Base-by-base conservation (phyloP, 495 filamentous ascomycete genomes). In the Talaromyces proteolyticus region DNA sequence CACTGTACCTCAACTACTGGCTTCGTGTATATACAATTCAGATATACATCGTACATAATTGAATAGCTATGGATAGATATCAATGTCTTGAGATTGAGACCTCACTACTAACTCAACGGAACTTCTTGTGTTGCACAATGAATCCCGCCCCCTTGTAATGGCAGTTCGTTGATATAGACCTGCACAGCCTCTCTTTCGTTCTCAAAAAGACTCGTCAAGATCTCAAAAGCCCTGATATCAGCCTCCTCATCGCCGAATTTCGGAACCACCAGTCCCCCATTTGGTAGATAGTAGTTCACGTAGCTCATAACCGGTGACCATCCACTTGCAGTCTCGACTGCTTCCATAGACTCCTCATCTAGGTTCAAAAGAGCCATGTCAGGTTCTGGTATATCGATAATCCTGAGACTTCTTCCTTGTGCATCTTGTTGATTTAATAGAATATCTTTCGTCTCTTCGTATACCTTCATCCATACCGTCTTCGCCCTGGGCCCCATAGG, bases 101-200 rank as follows among this genome's bases (percentile, higher is more conserved):
- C 29, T 34, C 29, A 34, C n/a, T n/a, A n/a, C n/a, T 34, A 14
- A 34, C 8, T 14, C 29, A 34, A 34, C 8, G 29, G 29, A 34
- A 67, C 64, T 48, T 64, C 63, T 51, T 68, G 65, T 26, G 65
- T 68, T 19, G 56, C 57, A 54, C 65, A 68, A 49, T 68, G 65
- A 50, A 65, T 47, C 24, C 64, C 63, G 44, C 65, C 65, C 3
- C 65, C 65, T 24, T 57, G 60, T 36, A 57, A 53, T 3, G 63
- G 61, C 42, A 68, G 39, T 1, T 57, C 59, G 42, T 59, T 63
- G 0, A 68, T 59, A 17, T 40, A 42, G 41, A 65, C 58, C 51
- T 63, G 58, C 21, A 42, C 50, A 11, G 64, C 48, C 43, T 55
- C 54, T 17, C 57, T 48, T 44, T 61, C 62, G 16, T 62, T 62